Conservation (phyloP, 495 filamentous ascomycete species). For the Talaromyces trachyspermus region DNA sequence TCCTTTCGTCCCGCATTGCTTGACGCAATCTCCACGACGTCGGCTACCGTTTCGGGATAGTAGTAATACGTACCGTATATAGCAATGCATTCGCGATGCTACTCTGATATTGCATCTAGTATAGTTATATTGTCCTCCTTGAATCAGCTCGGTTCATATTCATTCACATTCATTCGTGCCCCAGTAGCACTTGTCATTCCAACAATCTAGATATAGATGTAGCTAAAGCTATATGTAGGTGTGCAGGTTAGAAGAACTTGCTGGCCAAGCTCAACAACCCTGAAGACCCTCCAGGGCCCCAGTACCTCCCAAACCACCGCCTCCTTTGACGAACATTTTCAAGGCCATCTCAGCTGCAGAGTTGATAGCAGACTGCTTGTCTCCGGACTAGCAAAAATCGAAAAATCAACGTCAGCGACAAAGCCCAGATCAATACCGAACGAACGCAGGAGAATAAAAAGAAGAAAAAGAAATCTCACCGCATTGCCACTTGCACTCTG, state of each 20-base stretch:
- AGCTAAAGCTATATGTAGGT: no score
- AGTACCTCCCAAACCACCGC: conserved; percentile 39
- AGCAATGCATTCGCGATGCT: no score
- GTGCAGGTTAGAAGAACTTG: conserved; percentile 37
- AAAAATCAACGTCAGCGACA: conserved; percentile 12
- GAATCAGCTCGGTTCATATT: no score
- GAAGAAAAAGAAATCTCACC: conserved; percentile 26
- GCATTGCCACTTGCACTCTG: conserved; percentile 42
- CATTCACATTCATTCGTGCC: no score
- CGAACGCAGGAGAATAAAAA: conserved; percentile 7
- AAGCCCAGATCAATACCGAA: not conserved
- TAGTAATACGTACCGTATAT: no score
- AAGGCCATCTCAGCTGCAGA: conserved; percentile 56
- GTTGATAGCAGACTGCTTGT: conserved; percentile 56
- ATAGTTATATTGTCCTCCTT: no score
- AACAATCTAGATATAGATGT: no score
- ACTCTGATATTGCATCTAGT: no score
- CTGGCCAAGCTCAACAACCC: conserved; percentile 52
- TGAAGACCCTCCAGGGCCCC: conserved; percentile 40
- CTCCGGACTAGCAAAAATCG: conserved; percentile 29
- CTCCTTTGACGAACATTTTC: conserved; percentile 62
- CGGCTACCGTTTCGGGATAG: no score
- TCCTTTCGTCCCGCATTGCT: no score
- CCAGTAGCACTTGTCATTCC: no score
- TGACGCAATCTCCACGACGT: no score